Percentiles rank a stretch among this genome's conserved stretches.
Evolutionary conservation across 1,139 yeast genomes (phyloP).

Genomic region (Geotrichum histeridarum): DNA sequence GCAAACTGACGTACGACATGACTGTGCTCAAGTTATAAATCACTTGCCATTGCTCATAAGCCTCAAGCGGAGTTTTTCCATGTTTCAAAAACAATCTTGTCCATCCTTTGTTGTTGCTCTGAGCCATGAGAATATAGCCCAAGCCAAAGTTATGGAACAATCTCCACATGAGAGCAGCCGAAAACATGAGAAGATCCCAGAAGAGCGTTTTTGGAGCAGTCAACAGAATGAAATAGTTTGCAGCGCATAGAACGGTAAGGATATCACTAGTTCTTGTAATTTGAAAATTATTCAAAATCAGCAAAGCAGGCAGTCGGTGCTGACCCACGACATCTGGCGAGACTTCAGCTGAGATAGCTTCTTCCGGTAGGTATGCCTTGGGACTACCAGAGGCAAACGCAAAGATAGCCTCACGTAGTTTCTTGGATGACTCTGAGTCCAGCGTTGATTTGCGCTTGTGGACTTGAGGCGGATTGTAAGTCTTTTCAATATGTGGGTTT

Average conservation of each 20-base stretch:
- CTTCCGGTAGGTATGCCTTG: not conserved
- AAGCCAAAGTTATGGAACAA: slow-evolving; percentile 51
- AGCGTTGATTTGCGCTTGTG: slow-evolving; percentile 21
- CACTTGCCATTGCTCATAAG: slow-evolving; percentile 73
- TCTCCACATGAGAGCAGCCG: slow-evolving; percentile 49
- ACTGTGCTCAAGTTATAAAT: slow-evolving; percentile 53
- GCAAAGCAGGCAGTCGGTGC: slow-evolving; percentile 45
- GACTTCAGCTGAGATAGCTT: slow-evolving; percentile 10
- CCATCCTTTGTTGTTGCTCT: slow-evolving; percentile 59
- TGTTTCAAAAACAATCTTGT: slow-evolving; percentile 63
- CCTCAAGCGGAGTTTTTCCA: slow-evolving; percentile 62
- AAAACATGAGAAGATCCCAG: slow-evolving; percentile 41
- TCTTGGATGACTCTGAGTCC: slow-evolving; percentile 13
- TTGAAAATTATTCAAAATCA: slow-evolving; percentile 58
- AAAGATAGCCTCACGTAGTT: slow-evolving; percentile 11
- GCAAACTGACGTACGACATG: slow-evolving; percentile 41
- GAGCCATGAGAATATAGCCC: slow-evolving; percentile 52
- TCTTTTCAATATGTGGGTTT: slow-evolving; percentile 83
- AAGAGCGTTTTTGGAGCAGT: slow-evolving; percentile 35
- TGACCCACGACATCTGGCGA: slow-evolving; percentile 5
- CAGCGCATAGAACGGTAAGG: slow-evolving; percentile 47
- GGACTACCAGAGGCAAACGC: not conserved
- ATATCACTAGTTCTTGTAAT: slow-evolving; percentile 62
- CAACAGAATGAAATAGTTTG: slow-evolving; percentile 47
- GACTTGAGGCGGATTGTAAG: slow-evolving; percentile 46